Percentiles rank a stretch among this genome's conserved stretches.
These are phyloP conservation scores for Lojkania enalia DNA, from an alignment of 2,329 filamentous ascomycete genomes.

Conservation along the genomic window DNA sequence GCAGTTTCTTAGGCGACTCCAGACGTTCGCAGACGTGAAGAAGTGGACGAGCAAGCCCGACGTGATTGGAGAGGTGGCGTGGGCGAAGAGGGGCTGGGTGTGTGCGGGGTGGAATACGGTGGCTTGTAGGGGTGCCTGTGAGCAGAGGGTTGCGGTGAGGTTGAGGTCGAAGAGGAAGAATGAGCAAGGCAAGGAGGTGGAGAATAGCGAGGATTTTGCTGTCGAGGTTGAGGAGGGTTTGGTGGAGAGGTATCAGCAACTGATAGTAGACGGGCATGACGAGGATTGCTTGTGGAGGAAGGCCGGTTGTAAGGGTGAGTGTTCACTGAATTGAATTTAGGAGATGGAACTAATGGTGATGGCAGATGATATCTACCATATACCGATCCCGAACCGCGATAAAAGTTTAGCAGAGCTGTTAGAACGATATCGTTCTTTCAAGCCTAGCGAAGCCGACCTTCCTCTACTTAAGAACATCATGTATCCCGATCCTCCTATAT, in stretches of 20 bases:
- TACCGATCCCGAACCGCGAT: slow-evolving; percentile 49
- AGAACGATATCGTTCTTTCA: slow-evolving; percentile 46
- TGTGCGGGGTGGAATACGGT: slow-evolving; percentile 76
- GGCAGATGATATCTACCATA: slow-evolving; percentile 65
- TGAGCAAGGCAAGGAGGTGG: slow-evolving; percentile 50
- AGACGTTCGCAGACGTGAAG: slow-evolving; percentile 87
- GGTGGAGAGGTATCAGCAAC: slow-evolving; percentile 72
- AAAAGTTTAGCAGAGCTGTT: slow-evolving; percentile 44
- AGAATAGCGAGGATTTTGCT: slow-evolving; percentile 53
- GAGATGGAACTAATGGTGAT: slow-evolving; percentile 17
- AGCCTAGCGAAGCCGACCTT: slow-evolving; percentile 36
- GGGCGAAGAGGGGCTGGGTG: slow-evolving; percentile 91
- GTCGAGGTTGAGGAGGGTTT: slow-evolving; percentile 62
- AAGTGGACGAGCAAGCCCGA: slow-evolving; percentile 94
- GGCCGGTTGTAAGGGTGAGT: slow-evolving; percentile 79
- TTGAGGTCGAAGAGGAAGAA: slow-evolving; percentile 60
- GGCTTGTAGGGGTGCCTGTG: slow-evolving; percentile 77
- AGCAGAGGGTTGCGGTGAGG: slow-evolving; percentile 81
- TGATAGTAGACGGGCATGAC: slow-evolving; percentile 75
- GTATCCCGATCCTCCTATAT: slow-evolving; percentile 33
- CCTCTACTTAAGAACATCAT: slow-evolving; percentile 39
- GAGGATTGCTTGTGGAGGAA: slow-evolving; percentile 85
- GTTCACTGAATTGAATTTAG: background rate
- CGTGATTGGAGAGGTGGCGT: slow-evolving; percentile 83
- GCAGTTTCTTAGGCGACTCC: slow-evolving; percentile 77